These are phyloP conservation scores for Trichoderma erinaceum DNA, from an alignment of 495 filamentous ascomycete genomes.

Conservation along the genomic window DNA sequence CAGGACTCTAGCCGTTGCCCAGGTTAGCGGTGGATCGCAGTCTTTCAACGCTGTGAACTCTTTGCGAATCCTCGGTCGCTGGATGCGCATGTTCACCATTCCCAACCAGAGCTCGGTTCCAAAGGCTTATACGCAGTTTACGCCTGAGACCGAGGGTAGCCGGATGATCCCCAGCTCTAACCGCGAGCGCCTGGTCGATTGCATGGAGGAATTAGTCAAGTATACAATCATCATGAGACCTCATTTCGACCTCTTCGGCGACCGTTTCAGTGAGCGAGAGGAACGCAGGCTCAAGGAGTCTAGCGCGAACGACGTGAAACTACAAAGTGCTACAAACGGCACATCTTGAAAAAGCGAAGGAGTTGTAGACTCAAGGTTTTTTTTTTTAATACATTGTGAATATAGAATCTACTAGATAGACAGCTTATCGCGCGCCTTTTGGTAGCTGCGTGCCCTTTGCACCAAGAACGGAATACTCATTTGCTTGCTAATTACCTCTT, in stretches of 20 bases:
- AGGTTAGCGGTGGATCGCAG: constrained; percentile 63
- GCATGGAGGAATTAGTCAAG: constrained; percentile 74
- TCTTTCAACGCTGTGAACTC: constrained; percentile 72
- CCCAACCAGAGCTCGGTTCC: constrained; percentile 65
- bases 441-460: no score
- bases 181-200: constrained; percentile 63
- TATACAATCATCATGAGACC: constrained; percentile 63
- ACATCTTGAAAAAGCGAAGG: no score
- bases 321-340: no score
- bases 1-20: constrained; percentile 57
- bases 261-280: constrained; percentile 54
- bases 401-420: no score
- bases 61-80: constrained; percentile 61
- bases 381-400: no score
- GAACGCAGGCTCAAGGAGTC: constrained; percentile 25
- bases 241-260: constrained; percentile 55
- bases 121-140: constrained; percentile 58
- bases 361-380: no score
- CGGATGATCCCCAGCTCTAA: constrained; percentile 56
- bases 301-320: no score
- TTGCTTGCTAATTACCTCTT: no score
- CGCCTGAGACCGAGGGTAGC: constrained; percentile 39
- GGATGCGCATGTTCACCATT: constrained; percentile 76
- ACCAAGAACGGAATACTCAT: no score
- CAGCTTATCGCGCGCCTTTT: no score